Percentiles rank a stretch among this genome's conserved stretches.
These are phyloP conservation scores for Phytophthora agathidicida DNA, from an alignment of 352 stramenopile species.

Conservation along the genomic window DNA sequence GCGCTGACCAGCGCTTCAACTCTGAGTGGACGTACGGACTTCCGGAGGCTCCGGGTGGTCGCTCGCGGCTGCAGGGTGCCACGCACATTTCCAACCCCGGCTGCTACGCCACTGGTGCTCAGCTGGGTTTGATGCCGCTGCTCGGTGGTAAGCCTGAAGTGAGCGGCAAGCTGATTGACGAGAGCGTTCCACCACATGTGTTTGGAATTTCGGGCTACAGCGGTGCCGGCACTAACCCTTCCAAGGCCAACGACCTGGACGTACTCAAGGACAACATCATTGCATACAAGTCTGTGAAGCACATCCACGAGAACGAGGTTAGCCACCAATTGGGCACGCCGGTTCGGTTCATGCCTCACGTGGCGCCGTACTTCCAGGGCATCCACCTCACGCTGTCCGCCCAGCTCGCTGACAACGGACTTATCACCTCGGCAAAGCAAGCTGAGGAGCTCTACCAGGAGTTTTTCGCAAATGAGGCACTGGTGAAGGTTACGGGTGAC, in stretches of 20 bases:
- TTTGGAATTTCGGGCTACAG: slow-evolving; percentile 92
- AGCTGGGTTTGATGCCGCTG: slow-evolving; percentile 82
- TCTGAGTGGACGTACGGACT: slow-evolving; percentile 86
- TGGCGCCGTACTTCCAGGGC: slow-evolving; percentile 93
- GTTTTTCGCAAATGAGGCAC: slow-evolving; percentile 84
- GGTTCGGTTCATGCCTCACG: slow-evolving; percentile 94
- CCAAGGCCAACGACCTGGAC: slow-evolving; percentile 81
- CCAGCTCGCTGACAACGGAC: slow-evolving; percentile 65
- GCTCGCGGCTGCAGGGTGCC: slow-evolving; percentile 56
- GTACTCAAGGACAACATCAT: slow-evolving; percentile 89
- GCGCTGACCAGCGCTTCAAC: slow-evolving; percentile 91
- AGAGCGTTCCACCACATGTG: slow-evolving; percentile 72
- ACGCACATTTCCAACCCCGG: slow-evolving; percentile 90
- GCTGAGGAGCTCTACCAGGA: slow-evolving; percentile 78
- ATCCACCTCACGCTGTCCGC: slow-evolving; percentile 92
- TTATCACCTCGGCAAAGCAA: slow-evolving; percentile 64
- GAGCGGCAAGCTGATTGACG: slow-evolving; percentile 57
- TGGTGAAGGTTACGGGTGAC: slow-evolving; percentile 79
- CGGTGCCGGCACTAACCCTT: slow-evolving; percentile 82
- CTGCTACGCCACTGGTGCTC: slow-evolving; percentile 87
- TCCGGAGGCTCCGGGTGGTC: slow-evolving; percentile 74
- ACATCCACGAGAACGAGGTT: slow-evolving; percentile 91
- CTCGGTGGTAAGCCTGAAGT: slow-evolving; percentile 70
- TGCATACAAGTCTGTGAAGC: slow-evolving; percentile 91
- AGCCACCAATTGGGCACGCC: slow-evolving; percentile 81